These are phyloP conservation scores for Colletotrichum graminicola DNA, from an alignment of 2,329 filamentous ascomycete genomes.

Conservation along the genomic window DNA sequence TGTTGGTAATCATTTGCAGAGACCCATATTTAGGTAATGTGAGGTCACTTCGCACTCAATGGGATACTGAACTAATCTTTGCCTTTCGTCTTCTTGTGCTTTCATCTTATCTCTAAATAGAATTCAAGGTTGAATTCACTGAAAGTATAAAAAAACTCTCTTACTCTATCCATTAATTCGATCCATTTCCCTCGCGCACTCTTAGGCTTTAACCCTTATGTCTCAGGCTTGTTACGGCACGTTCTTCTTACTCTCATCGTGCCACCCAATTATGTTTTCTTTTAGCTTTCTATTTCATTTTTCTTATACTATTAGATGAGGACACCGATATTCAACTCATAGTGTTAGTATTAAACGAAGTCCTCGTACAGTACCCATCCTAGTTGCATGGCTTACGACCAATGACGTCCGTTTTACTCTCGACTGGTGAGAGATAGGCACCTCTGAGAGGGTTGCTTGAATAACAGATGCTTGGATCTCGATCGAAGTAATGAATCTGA, in stretches of 20 bases:
- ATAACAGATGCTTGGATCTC: background rate
- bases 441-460: background rate
- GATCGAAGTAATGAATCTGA: background rate
- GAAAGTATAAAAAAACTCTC: background rate
- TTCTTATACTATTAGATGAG: accelerated
- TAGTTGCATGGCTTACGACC: background rate
- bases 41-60: no score
- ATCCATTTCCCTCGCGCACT: background rate
- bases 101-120: accelerated
- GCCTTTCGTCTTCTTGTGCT: background rate
- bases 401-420: background rate
- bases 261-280: background rate
- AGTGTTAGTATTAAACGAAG: background rate
- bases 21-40: no score
- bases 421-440: no score
- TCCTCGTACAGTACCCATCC: background rate
- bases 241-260: background rate
- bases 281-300: background rate
- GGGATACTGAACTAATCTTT: background rate
- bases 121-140: background rate
- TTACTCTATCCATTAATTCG: accelerated
- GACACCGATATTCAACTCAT: no score
- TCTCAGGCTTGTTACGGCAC: background rate
- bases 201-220: background rate
- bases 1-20: no score